Conservation (phyloP, 2,329 filamentous ascomycete species). For the Westerdykella ornata region DNA sequence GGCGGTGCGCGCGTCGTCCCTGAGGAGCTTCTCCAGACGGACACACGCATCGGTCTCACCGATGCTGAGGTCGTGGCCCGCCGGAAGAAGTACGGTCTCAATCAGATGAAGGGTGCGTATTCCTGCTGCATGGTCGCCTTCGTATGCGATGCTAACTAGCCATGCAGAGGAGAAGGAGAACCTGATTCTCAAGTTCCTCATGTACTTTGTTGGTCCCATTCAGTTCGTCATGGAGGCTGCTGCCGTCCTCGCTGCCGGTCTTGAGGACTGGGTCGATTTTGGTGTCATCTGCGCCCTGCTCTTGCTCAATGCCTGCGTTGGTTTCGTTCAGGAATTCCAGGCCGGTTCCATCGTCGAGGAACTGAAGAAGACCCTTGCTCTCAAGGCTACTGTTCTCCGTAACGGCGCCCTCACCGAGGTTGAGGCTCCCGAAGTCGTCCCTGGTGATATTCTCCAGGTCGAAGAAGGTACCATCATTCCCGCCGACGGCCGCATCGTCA, state of each 20-base stretch:
- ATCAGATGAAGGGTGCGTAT: conserved; percentile 63
- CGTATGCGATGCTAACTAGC: conserved; percentile 8
- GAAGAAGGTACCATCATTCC: conserved; percentile 90
- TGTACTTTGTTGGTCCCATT: conserved; percentile 81
- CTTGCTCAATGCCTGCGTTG: conserved; percentile 75
- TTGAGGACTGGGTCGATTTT: conserved; percentile 87
- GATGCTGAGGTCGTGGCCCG: conserved; percentile 58
- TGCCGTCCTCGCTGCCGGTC: conserved; percentile 72
- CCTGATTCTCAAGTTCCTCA: conserved; percentile 70
- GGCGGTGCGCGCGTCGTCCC: conserved; percentile 57
- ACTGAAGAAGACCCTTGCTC: conserved; percentile 80
- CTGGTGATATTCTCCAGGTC: conserved; percentile 82
- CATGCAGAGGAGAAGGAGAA: conserved; percentile 72
- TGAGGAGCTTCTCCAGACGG: conserved; percentile 71
- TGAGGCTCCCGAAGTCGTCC: conserved; percentile 76
- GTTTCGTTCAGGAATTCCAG: conserved; percentile 85
- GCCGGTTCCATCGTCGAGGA: conserved; percentile 86
- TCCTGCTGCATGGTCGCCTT: neutral
- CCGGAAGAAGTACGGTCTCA: conserved; percentile 70
- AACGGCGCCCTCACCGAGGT: conserved; percentile 71
- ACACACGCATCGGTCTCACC: conserved; percentile 65
- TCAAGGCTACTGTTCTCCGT: conserved; percentile 82
- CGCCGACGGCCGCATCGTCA: conserved; percentile 79
- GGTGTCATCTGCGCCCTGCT: conserved; percentile 82
- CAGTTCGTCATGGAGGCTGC: conserved; percentile 90